Conservation (phyloP, 2,329 filamentous ascomycete species). For the Geosmithia morbida region DNA sequence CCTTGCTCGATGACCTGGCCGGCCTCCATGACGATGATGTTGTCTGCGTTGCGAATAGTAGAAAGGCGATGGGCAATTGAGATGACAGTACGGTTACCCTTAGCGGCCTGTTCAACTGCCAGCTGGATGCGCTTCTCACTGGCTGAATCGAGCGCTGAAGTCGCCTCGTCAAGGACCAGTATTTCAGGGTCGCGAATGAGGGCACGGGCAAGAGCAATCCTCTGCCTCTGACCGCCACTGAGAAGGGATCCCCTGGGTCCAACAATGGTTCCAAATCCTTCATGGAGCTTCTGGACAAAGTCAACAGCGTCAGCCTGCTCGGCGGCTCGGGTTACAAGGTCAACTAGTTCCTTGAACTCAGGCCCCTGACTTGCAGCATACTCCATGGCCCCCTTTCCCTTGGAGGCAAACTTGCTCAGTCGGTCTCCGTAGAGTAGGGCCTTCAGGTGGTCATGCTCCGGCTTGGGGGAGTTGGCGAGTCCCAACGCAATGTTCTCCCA, state of each 20-base stretch:
- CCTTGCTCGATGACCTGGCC: slow-evolving; percentile 85
- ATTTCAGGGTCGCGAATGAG: slow-evolving; percentile 31
- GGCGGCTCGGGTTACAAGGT: slow-evolving; percentile 2
- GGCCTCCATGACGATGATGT: slow-evolving; percentile 83
- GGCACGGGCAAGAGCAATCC: slow-evolving; percentile 37
- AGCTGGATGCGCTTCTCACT: slow-evolving; percentile 91
- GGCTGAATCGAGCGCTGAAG: slow-evolving; percentile 83
- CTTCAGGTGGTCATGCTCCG: slow-evolving; percentile 29
- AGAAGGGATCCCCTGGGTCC: slow-evolving; percentile 46
- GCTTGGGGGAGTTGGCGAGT: slow-evolving; percentile 16
- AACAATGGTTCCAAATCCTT: slow-evolving; percentile 17
- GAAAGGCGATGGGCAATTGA: slow-evolving; percentile 91
- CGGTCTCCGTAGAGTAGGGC: slow-evolving; percentile 23
- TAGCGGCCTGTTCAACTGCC: slow-evolving; percentile 70
- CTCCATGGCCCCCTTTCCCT: neutral
- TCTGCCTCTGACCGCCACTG: slow-evolving; percentile 49
- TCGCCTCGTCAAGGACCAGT: slow-evolving; percentile 87
- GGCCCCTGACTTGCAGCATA: neutral
- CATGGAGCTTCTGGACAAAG: slow-evolving; percentile 1
- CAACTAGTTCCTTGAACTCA: slow-evolving; percentile 1
- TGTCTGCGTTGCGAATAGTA: slow-evolving; percentile 87
- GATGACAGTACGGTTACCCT: slow-evolving; percentile 80
- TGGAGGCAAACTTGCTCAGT: slow-evolving; percentile 16
- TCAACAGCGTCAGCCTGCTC: slow-evolving; percentile 2
- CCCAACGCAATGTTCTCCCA: slow-evolving; percentile 18